Conservation (phyloP, 768 basidiomycete species). For the Leccinum incarnatum region DNA sequence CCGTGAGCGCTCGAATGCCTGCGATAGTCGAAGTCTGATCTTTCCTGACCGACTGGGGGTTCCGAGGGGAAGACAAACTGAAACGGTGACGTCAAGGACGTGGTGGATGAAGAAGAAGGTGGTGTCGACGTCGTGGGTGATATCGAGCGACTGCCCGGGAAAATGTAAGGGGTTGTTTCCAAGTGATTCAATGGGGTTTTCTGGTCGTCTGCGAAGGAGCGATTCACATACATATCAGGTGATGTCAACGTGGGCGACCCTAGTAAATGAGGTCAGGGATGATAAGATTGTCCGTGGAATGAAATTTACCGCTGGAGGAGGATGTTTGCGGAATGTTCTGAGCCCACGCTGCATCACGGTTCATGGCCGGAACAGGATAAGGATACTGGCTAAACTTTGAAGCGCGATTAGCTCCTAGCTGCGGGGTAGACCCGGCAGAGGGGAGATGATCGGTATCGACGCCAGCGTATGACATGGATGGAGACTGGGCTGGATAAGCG, state of each 20-base stretch:
- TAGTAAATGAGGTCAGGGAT: conserved; percentile 37
- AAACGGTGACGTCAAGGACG: conserved; percentile 64
- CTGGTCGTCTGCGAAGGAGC: conserved; percentile 53
- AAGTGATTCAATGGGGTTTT: conserved; percentile 51
- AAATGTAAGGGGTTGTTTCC: conserved; percentile 56
- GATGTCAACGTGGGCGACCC: conserved; percentile 56
- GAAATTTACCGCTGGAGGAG: conserved; percentile 31
- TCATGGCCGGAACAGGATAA: conserved; percentile 37
- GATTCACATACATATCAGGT: conserved; percentile 46
- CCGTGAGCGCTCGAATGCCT: conserved; percentile 50
- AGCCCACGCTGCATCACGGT: conserved; percentile 29
- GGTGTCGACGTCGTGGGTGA: conserved; percentile 66
- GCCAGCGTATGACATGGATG: conserved; percentile 40
- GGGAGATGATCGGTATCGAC: conserved; percentile 34
- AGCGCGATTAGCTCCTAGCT: conserved; percentile 40
- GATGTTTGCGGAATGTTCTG: conserved; percentile 31
- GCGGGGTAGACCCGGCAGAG: conserved; percentile 26
- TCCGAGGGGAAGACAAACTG: conserved; percentile 62
- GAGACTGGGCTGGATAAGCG: conserved; percentile 46
- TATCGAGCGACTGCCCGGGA: conserved; percentile 66
- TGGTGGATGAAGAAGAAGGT: conserved; percentile 57
- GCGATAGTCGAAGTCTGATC: conserved; percentile 65
- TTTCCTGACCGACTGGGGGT: conserved; percentile 49
- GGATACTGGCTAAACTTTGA: conserved; percentile 54
- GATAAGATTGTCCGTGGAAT: conserved; percentile 29